Evolutionary conservation across 2,329 filamentous ascomycete species (phyloP), one percentile per base, ranked within the genome.

Genomic region (Pyrenophora teres): DNA sequence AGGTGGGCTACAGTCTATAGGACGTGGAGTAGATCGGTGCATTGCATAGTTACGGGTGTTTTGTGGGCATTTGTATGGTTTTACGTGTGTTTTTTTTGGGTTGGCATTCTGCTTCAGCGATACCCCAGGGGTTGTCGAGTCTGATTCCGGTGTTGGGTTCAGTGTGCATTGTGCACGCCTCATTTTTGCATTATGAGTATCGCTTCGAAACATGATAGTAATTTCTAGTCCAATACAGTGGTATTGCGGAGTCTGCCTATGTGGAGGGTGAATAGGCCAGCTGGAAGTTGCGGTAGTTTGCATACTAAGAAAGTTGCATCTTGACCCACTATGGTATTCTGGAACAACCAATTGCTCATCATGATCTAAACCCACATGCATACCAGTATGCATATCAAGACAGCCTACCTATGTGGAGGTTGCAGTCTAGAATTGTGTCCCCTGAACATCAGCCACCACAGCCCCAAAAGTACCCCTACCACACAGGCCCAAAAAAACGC

Each of bases 1-100:
- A 61, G 27, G 62, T 71, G 59, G 70, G 69, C 5, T 70, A 65
- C 6, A 72, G 70, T 50, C 30, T 58, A 36, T 61, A 32, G 55
- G 10, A 47, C 46, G 32, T 47, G 27, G 40, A 21, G 31, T 40
- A 9, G 35, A 18, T n/a, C 9, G 19, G 21, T 40, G 39, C 27
- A 46, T 44, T 49, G 46, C 44, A 50, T 56, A 48, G 39, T 31
- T 50, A 36, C 16, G 52, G 52, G 43, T 37, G 43, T 55, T 32
- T 46, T 41, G 37, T 39, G 25, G 18, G 46, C 41, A 50, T 57
- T 54, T 52, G 41, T 51, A 57, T 46, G 32, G 48, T 27, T 39
- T 43, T 15, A 15, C 15, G 15, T 15, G 15, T 15, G 33, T 35
- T 9, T 48, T 49, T 42, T 37, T 39, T 19, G 49, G 49, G 16